These are phyloP conservation scores for Kluyveromyces wickerhamii DNA, from an alignment of 805 yeast genomes.

Conservation along the genomic window DNA sequence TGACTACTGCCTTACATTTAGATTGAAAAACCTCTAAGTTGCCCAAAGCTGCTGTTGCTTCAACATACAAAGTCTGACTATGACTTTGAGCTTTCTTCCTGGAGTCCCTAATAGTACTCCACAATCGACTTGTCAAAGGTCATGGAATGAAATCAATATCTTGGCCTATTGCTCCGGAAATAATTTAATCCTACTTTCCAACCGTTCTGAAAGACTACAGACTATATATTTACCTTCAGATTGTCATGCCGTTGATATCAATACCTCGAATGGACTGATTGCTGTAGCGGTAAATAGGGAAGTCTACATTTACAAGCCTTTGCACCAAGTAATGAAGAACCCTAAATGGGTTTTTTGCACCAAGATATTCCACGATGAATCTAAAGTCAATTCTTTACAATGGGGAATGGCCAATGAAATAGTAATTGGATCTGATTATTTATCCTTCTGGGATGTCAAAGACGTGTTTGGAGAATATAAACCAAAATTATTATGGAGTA, in stretches of 20 bases:
- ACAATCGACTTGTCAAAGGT: slow-evolving; percentile 47
- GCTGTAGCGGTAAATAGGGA: slow-evolving; percentile 44
- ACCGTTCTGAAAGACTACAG: slow-evolving; percentile 51
- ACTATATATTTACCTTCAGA: slow-evolving; percentile 66
- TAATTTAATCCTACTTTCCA: slow-evolving; percentile 61
- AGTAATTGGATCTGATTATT: slow-evolving; percentile 47
- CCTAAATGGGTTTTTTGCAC: slow-evolving; percentile 40
- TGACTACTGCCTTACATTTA: no score
- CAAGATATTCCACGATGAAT: slow-evolving; percentile 25
- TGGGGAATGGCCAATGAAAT: slow-evolving; percentile 56
- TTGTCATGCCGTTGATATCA: slow-evolving; percentile 58
- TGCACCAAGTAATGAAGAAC: slow-evolving; percentile 36
- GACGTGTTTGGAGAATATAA: slow-evolving; percentile 38
- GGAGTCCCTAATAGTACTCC: slow-evolving; percentile 67
- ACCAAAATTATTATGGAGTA: slow-evolving; percentile 31
- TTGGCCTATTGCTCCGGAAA: slow-evolving; percentile 82
- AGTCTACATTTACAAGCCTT: slow-evolving; percentile 48
- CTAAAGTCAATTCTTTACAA: slow-evolving; percentile 36
- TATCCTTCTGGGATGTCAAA: slow-evolving; percentile 45
- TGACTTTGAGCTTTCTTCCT: slow-evolving; percentile 69
- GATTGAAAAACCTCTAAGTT: no score
- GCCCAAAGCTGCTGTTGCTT: no score
- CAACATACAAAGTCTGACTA: slow-evolving; percentile 19
- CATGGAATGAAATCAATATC: slow-evolving; percentile 60
- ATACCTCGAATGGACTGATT: slow-evolving; percentile 49